Percentiles rank a stretch among this genome's conserved stretches.
These are phyloP conservation scores for Agaricus sinodeliciosus DNA, from an alignment of 768 basidiomycete species.

Conservation along the genomic window DNA sequence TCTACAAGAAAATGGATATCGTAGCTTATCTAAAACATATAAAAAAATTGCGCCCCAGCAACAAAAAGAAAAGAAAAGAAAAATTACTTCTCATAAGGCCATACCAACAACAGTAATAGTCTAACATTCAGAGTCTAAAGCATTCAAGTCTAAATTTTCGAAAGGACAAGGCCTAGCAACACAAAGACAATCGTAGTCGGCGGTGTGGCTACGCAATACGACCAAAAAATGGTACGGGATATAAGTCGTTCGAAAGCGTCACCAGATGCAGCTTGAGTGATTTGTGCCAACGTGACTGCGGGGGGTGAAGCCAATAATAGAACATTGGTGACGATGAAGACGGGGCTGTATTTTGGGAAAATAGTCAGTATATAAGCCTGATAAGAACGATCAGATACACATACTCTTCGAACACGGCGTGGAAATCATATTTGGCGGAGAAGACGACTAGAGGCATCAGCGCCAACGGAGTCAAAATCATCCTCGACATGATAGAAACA, in stretches of 20 bases:
- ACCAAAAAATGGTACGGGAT: constrained; percentile 89
- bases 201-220: constrained; percentile 84
- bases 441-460: constrained; percentile 72
- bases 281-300: constrained; percentile 53
- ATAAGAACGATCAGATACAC: constrained; percentile 22
- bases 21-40: not conserved
- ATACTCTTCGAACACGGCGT: constrained; percentile 69
- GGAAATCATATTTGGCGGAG: constrained; percentile 51
- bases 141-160: constrained; percentile 34
- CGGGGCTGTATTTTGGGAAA: constrained; percentile 45
- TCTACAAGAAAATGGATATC: not conserved
- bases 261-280: constrained; percentile 77
- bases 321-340: constrained; percentile 82
- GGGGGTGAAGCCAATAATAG: constrained; percentile 81
- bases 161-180: constrained; percentile 61
- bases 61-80: no score
- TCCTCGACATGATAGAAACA: constrained; percentile 77
- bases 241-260: constrained; percentile 91
- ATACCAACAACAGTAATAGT: no score
- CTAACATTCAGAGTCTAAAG: no score
- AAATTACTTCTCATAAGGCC: no score
- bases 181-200: constrained; percentile 77
- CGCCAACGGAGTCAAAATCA: constrained; percentile 78
- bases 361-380: constrained; percentile 8
- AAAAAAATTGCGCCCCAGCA: no score